Evolutionary conservation across 176 grass and related monocot genomes (phyloP).

Genomic region (Elaeis guineensis): DNA sequence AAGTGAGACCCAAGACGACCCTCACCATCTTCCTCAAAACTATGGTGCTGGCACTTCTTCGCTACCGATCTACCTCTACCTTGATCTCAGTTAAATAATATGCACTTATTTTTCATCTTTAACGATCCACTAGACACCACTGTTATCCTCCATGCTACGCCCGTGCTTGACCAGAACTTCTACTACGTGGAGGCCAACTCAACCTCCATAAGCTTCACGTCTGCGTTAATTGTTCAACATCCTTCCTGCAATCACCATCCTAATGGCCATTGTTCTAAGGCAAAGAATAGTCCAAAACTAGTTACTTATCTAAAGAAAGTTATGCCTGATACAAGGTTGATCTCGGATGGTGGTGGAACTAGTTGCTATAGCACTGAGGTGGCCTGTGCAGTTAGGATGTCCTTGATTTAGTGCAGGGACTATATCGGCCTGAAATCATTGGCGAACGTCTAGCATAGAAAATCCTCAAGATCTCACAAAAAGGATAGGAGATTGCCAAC

Average conservation of each 20-base stretch:
- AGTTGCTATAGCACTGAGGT: too few relatives aligned
- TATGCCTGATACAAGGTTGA: too few relatives aligned
- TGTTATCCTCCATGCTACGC: conserved; percentile 23
- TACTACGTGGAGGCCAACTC: conserved; percentile 57
- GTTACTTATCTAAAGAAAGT: too few relatives aligned
- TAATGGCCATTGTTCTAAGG: conserved; percentile 52
- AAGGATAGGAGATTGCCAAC: too few relatives aligned
- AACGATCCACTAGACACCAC: too few relatives aligned
- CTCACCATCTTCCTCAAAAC: conserved; percentile 57
- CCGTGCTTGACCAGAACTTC: conserved; percentile 83
- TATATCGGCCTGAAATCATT: too few relatives aligned
- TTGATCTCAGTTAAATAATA: too few relatives aligned
- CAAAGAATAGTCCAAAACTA: background rate
- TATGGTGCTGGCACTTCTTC: conserved; percentile 44
- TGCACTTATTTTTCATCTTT: background rate
- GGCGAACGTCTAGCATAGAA: too few relatives aligned
- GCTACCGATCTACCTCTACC: conserved; percentile 35
- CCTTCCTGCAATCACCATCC: conserved; percentile 68
- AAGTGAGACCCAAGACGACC: conserved; percentile 53
- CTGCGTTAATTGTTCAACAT: conserved; percentile 58
- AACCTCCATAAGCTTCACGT: conserved; percentile 60
- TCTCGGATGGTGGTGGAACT: too few relatives aligned
- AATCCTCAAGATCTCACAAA: too few relatives aligned
- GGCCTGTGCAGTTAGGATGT: too few relatives aligned
- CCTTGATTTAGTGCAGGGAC: too few relatives aligned